Conservation (phyloP, 108 stramenopile species). For the Skeletonema grethae region DNA sequence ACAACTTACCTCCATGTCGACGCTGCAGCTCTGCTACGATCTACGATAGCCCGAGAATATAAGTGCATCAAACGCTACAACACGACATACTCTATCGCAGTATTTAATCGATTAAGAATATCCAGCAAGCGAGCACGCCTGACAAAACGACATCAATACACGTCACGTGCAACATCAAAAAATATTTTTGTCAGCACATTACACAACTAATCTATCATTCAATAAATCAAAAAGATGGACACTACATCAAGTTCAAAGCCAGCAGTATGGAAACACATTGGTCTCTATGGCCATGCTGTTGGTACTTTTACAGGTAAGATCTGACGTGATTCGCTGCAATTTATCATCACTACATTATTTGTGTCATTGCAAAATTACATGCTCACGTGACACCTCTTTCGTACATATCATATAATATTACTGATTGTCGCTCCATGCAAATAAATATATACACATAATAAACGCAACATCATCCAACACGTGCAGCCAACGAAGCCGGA, state of each 20-base stretch:
- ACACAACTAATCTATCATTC: background rate
- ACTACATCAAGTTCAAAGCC: slow-evolving; percentile 2
- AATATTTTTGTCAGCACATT: background rate
- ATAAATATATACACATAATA: no score
- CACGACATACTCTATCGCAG: no score
- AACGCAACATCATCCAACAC: background rate
- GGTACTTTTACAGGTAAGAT: slow-evolving; percentile 72
- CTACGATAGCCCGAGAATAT: no score
- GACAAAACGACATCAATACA: no score
- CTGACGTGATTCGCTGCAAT: no score
- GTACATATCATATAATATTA: background rate
- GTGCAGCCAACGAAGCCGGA: slow-evolving; percentile 49
- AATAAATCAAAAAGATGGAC: background rate
- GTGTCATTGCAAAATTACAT: background rate
- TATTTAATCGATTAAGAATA: no score
- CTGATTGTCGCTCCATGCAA: background rate
- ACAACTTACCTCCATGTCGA: no score
- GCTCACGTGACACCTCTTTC: background rate
- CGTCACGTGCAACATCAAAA: background rate
- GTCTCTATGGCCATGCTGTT: slow-evolving; percentile 85
- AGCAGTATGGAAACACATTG: slow-evolving; percentile 83
- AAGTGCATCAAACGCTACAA: no score
- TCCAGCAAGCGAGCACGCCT: no score
- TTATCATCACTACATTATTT: background rate
- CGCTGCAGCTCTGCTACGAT: no score